phyloP scores from a whole-genome alignment of 2,329 filamentous ascomycete species.

The Huntiella moniliformis region DNA sequence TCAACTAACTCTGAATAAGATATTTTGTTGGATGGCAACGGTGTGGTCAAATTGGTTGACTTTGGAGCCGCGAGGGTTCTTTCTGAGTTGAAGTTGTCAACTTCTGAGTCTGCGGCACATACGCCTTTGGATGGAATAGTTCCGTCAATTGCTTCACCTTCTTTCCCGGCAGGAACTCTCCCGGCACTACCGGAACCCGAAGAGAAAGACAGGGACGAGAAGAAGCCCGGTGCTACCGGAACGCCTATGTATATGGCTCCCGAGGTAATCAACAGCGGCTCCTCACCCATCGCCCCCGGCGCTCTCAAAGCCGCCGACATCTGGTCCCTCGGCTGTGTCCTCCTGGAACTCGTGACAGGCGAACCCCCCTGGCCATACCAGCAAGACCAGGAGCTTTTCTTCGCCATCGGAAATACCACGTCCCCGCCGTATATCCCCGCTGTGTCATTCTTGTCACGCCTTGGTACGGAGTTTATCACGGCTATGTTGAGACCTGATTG shows the following conservation, averaged over 20 bases:
- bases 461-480: constrained; percentile 74
- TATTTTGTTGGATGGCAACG: constrained; percentile 89
- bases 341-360: constrained; percentile 93
- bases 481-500: constrained; percentile 79
- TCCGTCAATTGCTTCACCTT: neutral
- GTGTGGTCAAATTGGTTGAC: constrained; percentile 97
- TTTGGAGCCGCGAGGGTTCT: constrained; percentile 73
- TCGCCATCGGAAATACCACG: too few relatives aligned
- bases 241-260: constrained; percentile 99
- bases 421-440: too few relatives aligned
- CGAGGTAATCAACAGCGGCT: constrained; percentile 82
- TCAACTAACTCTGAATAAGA: constrained; percentile 30
- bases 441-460: constrained; percentile 16
- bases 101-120: constrained; percentile 74
- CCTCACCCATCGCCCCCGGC: constrained; percentile 32
- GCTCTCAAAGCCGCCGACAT: constrained; percentile 61
- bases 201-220: constrained; percentile 25
- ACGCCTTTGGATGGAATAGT: neutral
- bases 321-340: constrained; percentile 92
- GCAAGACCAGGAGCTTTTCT: too few relatives aligned
- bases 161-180: neutral
- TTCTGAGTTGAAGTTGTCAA: constrained; percentile 74
- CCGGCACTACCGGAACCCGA: neutral
- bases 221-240: constrained; percentile 72
- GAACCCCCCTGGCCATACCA: constrained; percentile 63